Percentiles rank a stretch among this genome's conserved stretches.
Conservation (phyloP, 73 alveolate species). For the Uronychia binucleata region DNA sequence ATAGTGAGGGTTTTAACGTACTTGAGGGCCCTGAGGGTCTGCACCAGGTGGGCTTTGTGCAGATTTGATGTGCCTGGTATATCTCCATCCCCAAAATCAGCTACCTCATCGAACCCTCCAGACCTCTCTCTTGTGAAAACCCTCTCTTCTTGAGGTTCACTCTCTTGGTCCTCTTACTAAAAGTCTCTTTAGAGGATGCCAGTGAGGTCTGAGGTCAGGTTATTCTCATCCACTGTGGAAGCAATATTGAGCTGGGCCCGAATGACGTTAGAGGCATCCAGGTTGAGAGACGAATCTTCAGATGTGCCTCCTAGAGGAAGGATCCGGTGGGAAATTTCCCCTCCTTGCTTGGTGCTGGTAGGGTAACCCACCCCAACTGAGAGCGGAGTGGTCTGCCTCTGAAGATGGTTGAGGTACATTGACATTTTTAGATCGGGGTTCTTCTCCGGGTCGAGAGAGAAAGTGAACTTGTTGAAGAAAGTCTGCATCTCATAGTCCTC, state of each 20-base stretch:
- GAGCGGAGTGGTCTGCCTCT: background rate
- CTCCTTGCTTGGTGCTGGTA: background rate
- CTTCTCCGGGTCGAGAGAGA: background rate
- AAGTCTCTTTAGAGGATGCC: background rate
- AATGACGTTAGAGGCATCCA: background rate
- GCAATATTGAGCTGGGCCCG: background rate
- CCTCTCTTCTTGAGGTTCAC: background rate
- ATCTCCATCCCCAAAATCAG: conserved; percentile 4
- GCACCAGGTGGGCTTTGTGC: conserved; percentile 23
- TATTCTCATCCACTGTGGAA: background rate
- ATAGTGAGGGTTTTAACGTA: conserved; percentile 8
- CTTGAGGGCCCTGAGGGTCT: conserved; percentile 17
- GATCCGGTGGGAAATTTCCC: background rate
- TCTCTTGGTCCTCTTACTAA: no score
- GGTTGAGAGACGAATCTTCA: background rate
- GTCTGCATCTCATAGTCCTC: background rate
- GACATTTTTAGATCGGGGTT: background rate
- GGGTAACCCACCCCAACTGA: background rate
- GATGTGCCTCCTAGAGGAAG: background rate
- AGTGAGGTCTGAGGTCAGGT: background rate
- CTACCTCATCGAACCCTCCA: background rate
- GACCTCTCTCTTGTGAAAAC: background rate
- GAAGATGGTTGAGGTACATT: background rate
- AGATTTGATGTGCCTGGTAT: background rate
- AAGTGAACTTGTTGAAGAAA: background rate